Evolutionary conservation across 306 rosid genomes (phyloP).

Genomic region (Hippophae gyantsensis): DNA sequence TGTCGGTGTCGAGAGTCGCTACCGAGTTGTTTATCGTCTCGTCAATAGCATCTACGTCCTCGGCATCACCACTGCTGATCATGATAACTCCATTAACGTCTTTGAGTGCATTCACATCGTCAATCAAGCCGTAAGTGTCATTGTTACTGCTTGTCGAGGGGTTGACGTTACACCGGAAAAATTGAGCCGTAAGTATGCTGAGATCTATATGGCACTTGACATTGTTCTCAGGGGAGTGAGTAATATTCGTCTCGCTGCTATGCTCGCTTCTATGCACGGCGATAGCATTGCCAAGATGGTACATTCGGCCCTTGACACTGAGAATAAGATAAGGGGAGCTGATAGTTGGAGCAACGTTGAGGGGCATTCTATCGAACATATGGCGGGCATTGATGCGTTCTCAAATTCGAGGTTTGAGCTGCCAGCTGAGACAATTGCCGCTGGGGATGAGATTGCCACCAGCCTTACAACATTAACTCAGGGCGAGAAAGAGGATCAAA

Average conservation of each 20-base stretch:
- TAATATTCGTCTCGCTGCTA: slow-evolving; percentile 84
- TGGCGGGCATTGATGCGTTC: slow-evolving; percentile 51
- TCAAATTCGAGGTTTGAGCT: slow-evolving; percentile 46
- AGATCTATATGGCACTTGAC: slow-evolving; percentile 93
- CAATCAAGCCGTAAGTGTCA: slow-evolving; percentile 82
- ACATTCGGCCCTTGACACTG: slow-evolving; percentile 66
- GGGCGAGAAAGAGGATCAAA: slow-evolving; percentile 45
- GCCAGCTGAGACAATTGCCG: slow-evolving; percentile 70
- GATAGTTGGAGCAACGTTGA: slow-evolving; percentile 48
- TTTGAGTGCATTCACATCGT: slow-evolving; percentile 87
- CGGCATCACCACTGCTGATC: slow-evolving; percentile 77
- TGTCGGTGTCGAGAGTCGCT: slow-evolving; percentile 87
- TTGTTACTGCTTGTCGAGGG: slow-evolving; percentile 85
- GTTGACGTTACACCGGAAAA: slow-evolving; percentile 91
- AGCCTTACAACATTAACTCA: slow-evolving; percentile 44
- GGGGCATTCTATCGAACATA: slow-evolving; percentile 62
- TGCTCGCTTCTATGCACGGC: slow-evolving; percentile 82
- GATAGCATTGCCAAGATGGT: slow-evolving; percentile 96
- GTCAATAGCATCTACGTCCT: slow-evolving; percentile 87
- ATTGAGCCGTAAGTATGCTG: slow-evolving; percentile 77
- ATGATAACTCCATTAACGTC: slow-evolving; percentile 70
- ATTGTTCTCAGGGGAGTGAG: slow-evolving; percentile 85
- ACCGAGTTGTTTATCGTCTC: slow-evolving; percentile 79
- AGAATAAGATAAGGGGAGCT: slow-evolving; percentile 87
- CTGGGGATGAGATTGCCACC: slow-evolving; percentile 63